A percentile compares a stretch with the other conserved stretches of the same genome.
Evolutionary conservation across 176 grass and related monocot genomes (phyloP).

Genomic region (Aegilops speltoides): DNA sequence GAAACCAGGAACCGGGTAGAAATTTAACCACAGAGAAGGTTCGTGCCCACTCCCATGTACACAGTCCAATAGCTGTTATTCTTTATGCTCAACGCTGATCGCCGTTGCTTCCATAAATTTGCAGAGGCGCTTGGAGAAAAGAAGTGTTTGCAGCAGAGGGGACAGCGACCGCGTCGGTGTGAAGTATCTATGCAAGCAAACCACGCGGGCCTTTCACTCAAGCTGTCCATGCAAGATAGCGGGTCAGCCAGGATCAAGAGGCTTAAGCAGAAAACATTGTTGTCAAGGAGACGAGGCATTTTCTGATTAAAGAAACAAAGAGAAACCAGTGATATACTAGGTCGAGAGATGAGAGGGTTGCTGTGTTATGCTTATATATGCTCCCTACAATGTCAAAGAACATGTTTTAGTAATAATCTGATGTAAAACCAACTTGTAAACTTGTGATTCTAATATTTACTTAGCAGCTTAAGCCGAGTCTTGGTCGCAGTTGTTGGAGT

Average conservation of each 20-base stretch:
- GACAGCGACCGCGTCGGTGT: not conserved
- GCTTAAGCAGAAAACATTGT: not conserved
- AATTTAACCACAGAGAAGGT: constrained; percentile 9
- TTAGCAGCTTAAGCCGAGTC: not conserved
- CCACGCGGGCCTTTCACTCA: not conserved
- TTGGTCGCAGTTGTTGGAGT: not conserved
- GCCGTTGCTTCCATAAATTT: not conserved
- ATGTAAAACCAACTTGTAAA: not conserved
- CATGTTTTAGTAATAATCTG: not conserved
- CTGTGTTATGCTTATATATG: not conserved
- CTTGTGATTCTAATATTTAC: too few species aligned
- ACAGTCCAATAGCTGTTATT: not conserved
- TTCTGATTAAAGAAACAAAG: not conserved
- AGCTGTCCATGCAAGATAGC: not conserved
- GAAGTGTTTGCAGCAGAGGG: not conserved
- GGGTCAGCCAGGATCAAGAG: too few species aligned
- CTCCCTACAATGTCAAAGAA: too few species aligned
- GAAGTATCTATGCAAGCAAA: not conserved
- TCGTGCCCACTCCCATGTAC: not conserved
- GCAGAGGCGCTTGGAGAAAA: not conserved
- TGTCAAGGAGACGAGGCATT: not conserved
- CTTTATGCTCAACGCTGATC: not conserved
- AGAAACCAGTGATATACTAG: not conserved
- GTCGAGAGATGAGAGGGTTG: not conserved
- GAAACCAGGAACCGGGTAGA: not conserved